These are phyloP conservation scores for Wickerhamomyces hampshirensis DNA, from an alignment of 805 yeast genomes.

Conservation along the genomic window DNA sequence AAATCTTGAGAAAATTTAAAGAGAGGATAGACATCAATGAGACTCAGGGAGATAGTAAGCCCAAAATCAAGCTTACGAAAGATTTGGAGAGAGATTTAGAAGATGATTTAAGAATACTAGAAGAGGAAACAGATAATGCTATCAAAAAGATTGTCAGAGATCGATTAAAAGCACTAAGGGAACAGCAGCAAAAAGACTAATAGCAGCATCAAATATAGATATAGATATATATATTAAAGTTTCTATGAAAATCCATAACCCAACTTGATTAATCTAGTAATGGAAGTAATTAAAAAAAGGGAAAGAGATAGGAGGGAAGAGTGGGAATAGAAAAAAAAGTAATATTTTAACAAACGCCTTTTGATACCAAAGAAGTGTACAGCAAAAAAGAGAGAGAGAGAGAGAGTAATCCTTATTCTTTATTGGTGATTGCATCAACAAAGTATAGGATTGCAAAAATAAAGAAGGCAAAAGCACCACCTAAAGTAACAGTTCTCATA, in stretches of 20 bases:
- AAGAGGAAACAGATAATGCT: conserved; percentile 38
- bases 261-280: too few relatives aligned
- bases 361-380: too few relatives aligned
- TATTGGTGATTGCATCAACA: conserved; percentile 66
- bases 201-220: background rate
- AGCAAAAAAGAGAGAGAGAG: too few relatives aligned
- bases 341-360: too few relatives aligned
- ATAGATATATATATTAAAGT: conserved; percentile 4
- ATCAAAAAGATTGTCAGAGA: conserved; percentile 35
- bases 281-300: too few relatives aligned
- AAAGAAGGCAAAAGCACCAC: conserved; percentile 86
- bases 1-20: conserved; percentile 22
- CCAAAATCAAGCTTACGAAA: conserved; percentile 23
- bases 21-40: conserved; percentile 7
- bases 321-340: background rate
- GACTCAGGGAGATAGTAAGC: conserved; percentile 5
- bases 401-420: too few relatives aligned
- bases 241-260: too few relatives aligned
- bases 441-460: conserved; percentile 78
- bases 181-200: background rate
- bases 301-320: conserved; percentile 1
- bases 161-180: conserved; percentile 17
- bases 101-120: conserved; percentile 33
- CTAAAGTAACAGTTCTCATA: conserved; percentile 86
- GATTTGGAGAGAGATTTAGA: conserved; percentile 36